Evolutionary conservation across 2,329 filamentous ascomycete genomes (phyloP), one percentile per base, ranked within the genome.

Genomic region (Cadophora gregata): DNA sequence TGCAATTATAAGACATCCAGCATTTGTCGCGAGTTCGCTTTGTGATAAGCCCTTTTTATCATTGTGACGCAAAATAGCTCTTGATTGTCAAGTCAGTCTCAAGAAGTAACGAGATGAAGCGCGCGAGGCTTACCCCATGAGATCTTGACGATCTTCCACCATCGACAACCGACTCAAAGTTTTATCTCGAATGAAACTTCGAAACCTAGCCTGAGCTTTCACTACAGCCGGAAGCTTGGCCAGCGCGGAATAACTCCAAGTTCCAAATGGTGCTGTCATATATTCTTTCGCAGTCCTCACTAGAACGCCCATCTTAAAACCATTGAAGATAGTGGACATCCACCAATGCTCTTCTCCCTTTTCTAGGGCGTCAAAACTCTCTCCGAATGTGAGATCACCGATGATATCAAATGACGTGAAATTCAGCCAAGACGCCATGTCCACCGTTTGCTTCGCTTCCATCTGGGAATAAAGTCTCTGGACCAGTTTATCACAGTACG

Each of bases 361-460:
- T n/a, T 60, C 33, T 24, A 60, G 42, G 21, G 33, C 38, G 8
- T 27, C 36, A 47, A 60, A 60, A 4, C n/a, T 25, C 24, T 60
- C 58, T 10, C 58, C 58, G 12, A 60, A 60, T 24, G 58, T 60
- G 33, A 60, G 27, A 19, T 60, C 58, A 1, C 58, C 58, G 27
- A 60, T 60, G 10, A 60, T 48, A 29, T 60, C 58, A 29, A 60
- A 60, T 3, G 58, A 21, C 8, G 42, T 9, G 8, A 27, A 60
- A 25, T 60, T 60, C 9, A 47, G 42, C 58, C 58, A 60, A 25
- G 21, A 21, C 16, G 27, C n/a, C 36, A 60, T 24, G 25, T 60
- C 38, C 9, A 47, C 21, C n/a, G 36, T 1, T 31, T 10, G 14
- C 21, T n/a, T 14, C 14, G 53, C 10, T 21, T 56, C 24, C 47